Evolutionary conservation across 1,284 basidiomycete species (phyloP), one percentile per base, ranked within the genome.

Genomic region (Trichosporon inkin): DNA sequence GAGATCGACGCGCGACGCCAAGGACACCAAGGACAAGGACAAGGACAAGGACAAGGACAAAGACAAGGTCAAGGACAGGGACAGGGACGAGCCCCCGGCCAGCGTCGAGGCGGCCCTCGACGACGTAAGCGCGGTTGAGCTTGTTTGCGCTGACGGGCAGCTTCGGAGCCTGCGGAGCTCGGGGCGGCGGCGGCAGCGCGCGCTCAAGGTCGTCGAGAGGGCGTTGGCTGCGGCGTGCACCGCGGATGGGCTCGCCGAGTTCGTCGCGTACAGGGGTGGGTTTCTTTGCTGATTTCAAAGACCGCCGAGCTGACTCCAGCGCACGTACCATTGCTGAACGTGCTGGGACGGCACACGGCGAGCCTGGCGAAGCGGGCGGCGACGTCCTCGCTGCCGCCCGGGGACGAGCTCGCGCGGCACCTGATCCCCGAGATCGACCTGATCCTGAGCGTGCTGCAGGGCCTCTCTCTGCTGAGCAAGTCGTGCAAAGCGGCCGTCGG

Each of bases 381-480:
- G 2, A 62, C 66, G 37, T 67, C 70, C 0, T 64, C 72, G 0
- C 56, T 73, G 3, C 60, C 66, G 1, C 35, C 68, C 8, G 62
- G 60, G 5, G 74, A 76, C 55, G 70, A 71, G 17, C 36, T 71
- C 6, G 68, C 67, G 0, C 38, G 52, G 1, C 55, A 56, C 34
- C 66, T 76, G 1, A 54, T 67, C 13, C 69, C 68, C 4, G 75
- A 77, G 60, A 55, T 77, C 32, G 63, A 62, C 24, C 24, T 55
- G 3, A 79, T 84, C 0, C 79, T 92, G 10, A 84, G 82, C 0
- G 79, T 92, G 19, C 79, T 93, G 7, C 91, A 94, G 77, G 91
- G 92, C 3, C 80, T 91, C n/a, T 82, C 82, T 10, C 80, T 94
- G 35, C 82, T 86, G 22, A 90, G 92, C 72, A 68, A 78, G 11